Evolutionary conservation across 2,329 filamentous ascomycete genomes (phyloP), one percentile per base, ranked within the genome.

Genomic region (Arthroderma sp.): DNA sequence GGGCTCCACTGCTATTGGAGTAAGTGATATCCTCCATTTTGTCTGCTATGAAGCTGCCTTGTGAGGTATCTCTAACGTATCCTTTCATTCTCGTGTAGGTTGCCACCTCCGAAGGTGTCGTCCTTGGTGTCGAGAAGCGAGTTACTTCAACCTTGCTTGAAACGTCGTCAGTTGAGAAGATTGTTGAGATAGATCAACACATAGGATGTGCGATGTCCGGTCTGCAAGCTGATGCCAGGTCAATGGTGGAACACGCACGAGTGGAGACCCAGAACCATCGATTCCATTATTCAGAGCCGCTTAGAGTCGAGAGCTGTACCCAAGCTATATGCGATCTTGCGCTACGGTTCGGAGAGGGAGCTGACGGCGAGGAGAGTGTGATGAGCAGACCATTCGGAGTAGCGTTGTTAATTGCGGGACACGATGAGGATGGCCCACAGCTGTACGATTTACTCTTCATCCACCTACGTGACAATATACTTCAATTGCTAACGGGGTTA

Each of bases 141-240:
- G 93, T 98, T 67, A 98, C 93, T 61, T 95, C 89, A 59, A 94
- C 91, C 61, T 86, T 98, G 61, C 88, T 98, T 68, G 93, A 97
- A 76, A 95, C 93, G 33, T 95, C 88, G 51, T 96, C 91, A 41
- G 93, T 98, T 68, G 93, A 98, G 77, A 98, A 98, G 83, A 97
- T 98, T 68, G 91, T 98, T 73, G 93, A 98, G 75, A 97, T 98
- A 73, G 93, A 98, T 78, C 84, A 88, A 71, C 93, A 98, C 79
- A 96, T 98, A 67, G 93, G 93, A 68, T 97, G 93, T 77, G 93
- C 93, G 76, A 98, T 98, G 91, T 93, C 87, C 38, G 93, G 93
- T 51, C 82, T 98, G 63, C 93, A 98, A 79, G 93, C 93, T 68
- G 93, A 98, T 74, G 93, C 93, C 62, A 87, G 93, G 70, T 93